Evolutionary conservation across 1,284 basidiomycete species (phyloP).

Genomic region (Caloboletus firmus): DNA sequence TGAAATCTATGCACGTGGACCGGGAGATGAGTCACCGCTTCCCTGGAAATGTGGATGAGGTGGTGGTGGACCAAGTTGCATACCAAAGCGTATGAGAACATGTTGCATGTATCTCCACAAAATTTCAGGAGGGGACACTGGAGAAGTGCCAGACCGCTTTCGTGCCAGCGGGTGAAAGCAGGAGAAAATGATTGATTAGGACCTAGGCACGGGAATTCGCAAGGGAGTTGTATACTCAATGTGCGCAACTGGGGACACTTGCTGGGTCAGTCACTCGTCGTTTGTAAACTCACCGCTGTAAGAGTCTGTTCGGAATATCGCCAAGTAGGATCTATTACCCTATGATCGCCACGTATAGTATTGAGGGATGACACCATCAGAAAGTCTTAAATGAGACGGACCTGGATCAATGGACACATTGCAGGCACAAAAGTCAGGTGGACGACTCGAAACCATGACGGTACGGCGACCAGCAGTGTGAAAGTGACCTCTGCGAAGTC

Average conservation of each 20-base stretch:
- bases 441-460: too few relatives aligned
- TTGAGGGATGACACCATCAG: too few relatives aligned
- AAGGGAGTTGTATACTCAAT: conserved; percentile 55
- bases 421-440: too few relatives aligned
- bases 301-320: too few relatives aligned
- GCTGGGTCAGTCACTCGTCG: conserved; percentile 48
- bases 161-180: too few relatives aligned
- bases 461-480: too few relatives aligned
- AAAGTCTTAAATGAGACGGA: too few relatives aligned
- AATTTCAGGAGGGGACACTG: conserved; percentile 51
- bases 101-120: conserved; percentile 56
- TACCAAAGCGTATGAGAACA: conserved; percentile 56
- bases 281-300: background rate
- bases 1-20: conserved; percentile 70
- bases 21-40: conserved; percentile 60
- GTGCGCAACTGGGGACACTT: conserved; percentile 72
- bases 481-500: background rate
- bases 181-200: too few relatives aligned
- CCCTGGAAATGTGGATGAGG: conserved; percentile 62
- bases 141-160: conserved; percentile 68
- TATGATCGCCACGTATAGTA: too few relatives aligned
- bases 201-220: conserved; percentile 46
- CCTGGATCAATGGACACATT: too few relatives aligned
- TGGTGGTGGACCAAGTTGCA: conserved; percentile 50
- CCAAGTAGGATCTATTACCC: too few relatives aligned